Conservation (phyloP, 176 grass and related monocot species). For the Saccharum spontaneum region DNA sequence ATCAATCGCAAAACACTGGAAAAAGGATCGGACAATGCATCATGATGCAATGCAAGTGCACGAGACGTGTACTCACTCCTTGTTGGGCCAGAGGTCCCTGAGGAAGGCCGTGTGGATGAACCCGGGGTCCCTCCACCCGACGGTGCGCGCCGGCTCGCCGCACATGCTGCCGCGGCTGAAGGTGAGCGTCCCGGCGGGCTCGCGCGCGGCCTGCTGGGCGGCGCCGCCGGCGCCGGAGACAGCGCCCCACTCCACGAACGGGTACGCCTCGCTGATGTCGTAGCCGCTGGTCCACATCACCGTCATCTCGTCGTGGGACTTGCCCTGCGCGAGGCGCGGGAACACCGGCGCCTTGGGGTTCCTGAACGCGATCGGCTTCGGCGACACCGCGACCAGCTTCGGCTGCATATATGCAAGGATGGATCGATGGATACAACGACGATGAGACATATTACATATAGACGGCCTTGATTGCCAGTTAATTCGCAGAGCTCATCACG, state of each 20-base stretch:
- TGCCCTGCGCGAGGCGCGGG: constrained; percentile 90
- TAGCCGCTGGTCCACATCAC: constrained; percentile 95
- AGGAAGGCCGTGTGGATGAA: constrained; percentile 94
- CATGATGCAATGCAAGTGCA: too few relatives aligned
- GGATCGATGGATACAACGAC: too few relatives aligned
- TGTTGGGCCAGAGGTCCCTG: constrained; percentile 78
- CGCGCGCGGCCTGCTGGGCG: neutral
- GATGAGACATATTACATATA: too few relatives aligned
- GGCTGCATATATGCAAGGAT: constrained; percentile 34
- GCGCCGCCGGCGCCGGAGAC: neutral
- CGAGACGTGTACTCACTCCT: constrained; percentile 25
- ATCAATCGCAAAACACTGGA: too few relatives aligned
- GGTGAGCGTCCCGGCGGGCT: constrained; percentile 75
- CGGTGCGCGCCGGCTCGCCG: constrained; percentile 71
- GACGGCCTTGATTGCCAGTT: too few relatives aligned
- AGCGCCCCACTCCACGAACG: constrained; percentile 86
- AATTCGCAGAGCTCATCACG: neutral
- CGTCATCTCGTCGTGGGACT: constrained; percentile 79
- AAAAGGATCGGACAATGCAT: too few relatives aligned
- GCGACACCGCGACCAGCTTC: constrained; percentile 48
- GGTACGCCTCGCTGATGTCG: constrained; percentile 76
- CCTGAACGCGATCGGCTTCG: constrained; percentile 9
- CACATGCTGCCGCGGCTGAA: constrained; percentile 78
- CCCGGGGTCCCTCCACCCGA: constrained; percentile 87
- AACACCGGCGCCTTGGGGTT: constrained; percentile 94